Conservation (phyloP, 2,329 filamentous ascomycete genomes). For the Akanthomyces muscarius region DNA sequence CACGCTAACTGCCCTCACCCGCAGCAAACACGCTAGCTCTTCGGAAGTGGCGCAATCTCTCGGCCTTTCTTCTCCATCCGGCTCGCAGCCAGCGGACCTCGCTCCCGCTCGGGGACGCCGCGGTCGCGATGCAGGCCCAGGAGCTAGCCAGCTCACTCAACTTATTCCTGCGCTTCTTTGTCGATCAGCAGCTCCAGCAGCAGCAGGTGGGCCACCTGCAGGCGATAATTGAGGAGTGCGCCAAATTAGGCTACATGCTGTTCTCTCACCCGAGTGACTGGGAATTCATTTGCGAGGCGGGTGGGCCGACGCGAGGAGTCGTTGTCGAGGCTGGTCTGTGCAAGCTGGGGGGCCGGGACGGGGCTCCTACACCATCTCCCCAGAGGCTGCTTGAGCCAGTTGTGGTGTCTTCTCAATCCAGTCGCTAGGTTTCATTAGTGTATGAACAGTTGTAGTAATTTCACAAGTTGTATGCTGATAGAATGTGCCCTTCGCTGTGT, state of each 20-base stretch:
- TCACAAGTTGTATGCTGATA: not conserved
- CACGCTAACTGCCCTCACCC: not conserved
- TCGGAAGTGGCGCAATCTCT: slow-evolving; percentile 40
- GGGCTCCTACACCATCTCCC: slow-evolving; percentile 23
- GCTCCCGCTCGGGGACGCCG: slow-evolving; percentile 28
- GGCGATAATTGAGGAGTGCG: slow-evolving; percentile 37
- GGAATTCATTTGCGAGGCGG: slow-evolving; percentile 27
- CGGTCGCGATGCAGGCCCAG: slow-evolving; percentile 29
- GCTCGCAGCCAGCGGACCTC: slow-evolving; percentile 33
- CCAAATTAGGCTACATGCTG: slow-evolving; percentile 39
- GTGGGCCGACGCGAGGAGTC: slow-evolving; percentile 7
- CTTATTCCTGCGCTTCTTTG: slow-evolving; percentile 32
- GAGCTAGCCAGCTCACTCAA: slow-evolving; percentile 32
- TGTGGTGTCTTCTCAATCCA: slow-evolving; percentile 6
- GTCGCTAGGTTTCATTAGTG: not conserved
- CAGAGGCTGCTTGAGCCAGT: slow-evolving; percentile 24
- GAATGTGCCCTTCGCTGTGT: not conserved
- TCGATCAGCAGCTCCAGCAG: slow-evolving; percentile 25
- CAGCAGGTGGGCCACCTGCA: slow-evolving; percentile 37
- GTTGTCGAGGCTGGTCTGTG: slow-evolving; percentile 30
- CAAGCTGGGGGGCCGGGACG: slow-evolving; percentile 27
- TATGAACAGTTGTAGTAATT: not conserved
- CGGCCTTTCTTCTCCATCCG: slow-evolving; percentile 40
- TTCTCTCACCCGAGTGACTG: slow-evolving; percentile 42
- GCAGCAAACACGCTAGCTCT: slow-evolving; percentile 32